phyloP scores from a whole-genome alignment of 768 basidiomycete species.

The Kwoniella europaea region DNA sequence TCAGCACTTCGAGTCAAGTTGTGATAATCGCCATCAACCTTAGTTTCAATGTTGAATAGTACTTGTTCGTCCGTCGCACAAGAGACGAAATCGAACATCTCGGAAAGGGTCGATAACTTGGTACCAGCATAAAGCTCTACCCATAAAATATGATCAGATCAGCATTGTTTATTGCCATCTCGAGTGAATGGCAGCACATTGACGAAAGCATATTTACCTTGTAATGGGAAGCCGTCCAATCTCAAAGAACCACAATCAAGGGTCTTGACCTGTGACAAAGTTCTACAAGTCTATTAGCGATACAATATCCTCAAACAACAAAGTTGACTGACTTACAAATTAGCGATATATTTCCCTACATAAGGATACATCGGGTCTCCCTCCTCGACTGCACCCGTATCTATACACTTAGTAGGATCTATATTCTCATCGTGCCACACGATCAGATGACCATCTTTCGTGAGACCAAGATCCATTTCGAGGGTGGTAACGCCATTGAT shows the following conservation, averaged over 20 bases:
- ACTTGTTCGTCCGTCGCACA: constrained; percentile 71
- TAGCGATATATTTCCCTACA: constrained; percentile 39
- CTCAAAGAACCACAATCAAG: constrained; percentile 78
- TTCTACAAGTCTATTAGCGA: constrained; percentile 68
- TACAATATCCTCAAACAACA: constrained; percentile 44
- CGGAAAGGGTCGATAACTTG: constrained; percentile 72
- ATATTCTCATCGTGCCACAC: constrained; percentile 83
- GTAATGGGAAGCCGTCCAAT: constrained; percentile 58
- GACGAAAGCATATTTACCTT: constrained; percentile 16
- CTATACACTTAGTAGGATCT: constrained; percentile 68
- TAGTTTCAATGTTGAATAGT: constrained; percentile 73
- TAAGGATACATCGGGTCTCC: constrained; percentile 50
- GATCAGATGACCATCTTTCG: constrained; percentile 73
- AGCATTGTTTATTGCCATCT: no score
- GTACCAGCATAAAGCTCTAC: constrained; percentile 66
- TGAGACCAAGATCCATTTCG: constrained; percentile 65
- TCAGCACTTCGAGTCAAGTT: constrained; percentile 48
- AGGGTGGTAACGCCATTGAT: constrained; percentile 76
- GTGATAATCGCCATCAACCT: constrained; percentile 43
- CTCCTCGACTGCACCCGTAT: constrained; percentile 65
- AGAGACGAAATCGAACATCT: constrained; percentile 75
- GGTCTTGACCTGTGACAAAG: constrained; percentile 76
- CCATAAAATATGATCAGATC: no score
- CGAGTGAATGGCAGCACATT: no score
- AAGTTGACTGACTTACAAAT: constrained; percentile 51